Evolutionary conservation across 768 basidiomycete genomes (phyloP).

Genomic region (Exidia glandulosa): DNA sequence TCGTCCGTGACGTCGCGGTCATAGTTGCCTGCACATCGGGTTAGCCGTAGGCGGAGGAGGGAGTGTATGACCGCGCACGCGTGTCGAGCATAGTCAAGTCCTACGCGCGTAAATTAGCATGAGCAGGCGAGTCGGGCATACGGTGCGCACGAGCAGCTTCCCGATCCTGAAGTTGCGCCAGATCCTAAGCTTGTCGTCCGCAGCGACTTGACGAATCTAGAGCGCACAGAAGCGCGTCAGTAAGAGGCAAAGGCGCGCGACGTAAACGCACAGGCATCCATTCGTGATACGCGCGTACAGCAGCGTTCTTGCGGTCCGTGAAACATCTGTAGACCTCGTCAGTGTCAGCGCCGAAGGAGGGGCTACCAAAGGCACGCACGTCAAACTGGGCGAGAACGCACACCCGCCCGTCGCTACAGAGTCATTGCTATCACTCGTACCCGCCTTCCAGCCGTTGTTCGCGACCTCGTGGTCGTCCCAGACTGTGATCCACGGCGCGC

Average conservation of each 20-base stretch:
- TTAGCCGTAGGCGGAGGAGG: background rate
- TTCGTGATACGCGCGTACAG: slow-evolving; percentile 47
- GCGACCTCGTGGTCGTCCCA: slow-evolving; percentile 38
- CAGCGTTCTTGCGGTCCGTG: slow-evolving; percentile 48
- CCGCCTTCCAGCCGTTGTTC: slow-evolving; percentile 47
- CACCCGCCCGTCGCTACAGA: slow-evolving; percentile 30
- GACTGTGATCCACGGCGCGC: slow-evolving; percentile 45
- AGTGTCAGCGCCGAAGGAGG: background rate
- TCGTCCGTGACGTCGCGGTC: slow-evolving; percentile 49
- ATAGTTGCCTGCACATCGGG: slow-evolving; percentile 29
- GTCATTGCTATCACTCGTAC: slow-evolving; percentile 45
- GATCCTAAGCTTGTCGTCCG: slow-evolving; percentile 44
- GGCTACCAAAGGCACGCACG: slow-evolving; percentile 18
- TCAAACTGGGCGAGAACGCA: slow-evolving; percentile 39
- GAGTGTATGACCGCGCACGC: slow-evolving; percentile 21
- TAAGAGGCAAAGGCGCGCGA: slow-evolving; percentile 3
- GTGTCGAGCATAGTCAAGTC: slow-evolving; percentile 55
- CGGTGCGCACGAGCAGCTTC: slow-evolving; percentile 28
- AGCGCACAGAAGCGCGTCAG: slow-evolving; percentile 8
- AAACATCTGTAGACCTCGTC: slow-evolving; percentile 19
- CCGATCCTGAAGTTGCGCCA: slow-evolving; percentile 57
- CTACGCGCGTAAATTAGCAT: background rate
- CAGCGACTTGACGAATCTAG: slow-evolving; percentile 47
- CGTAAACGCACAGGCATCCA: slow-evolving; percentile 8
- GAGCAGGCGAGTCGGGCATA: background rate